Evolutionary conservation across 1,284 basidiomycete genomes (phyloP).

Genomic region (Ceratobasidium theobromae): DNA sequence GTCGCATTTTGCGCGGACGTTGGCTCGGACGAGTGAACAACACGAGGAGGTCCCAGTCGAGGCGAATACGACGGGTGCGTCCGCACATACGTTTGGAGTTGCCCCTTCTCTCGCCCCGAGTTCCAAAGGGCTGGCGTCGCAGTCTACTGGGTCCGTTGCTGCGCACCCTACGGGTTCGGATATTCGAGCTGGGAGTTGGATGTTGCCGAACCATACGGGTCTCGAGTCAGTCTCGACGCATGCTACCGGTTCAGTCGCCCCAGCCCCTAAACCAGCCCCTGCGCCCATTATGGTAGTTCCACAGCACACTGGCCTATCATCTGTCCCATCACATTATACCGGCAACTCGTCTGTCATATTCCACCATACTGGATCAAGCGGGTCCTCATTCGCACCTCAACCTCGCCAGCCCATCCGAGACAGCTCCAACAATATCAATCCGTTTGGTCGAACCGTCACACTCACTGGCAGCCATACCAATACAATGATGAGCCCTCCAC

Average conservation of each 20-base stretch:
- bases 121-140: not conserved
- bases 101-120: not conserved
- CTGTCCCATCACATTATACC: conserved; percentile 16
- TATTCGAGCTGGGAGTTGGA: conserved; percentile 12
- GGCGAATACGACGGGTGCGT: conserved; percentile 6
- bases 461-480: not conserved
- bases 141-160: not conserved
- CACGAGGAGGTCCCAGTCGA: not conserved
- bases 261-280: too few species aligned
- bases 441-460: not conserved
- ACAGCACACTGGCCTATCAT: not conserved
- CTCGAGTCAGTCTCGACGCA: conserved; percentile 9
- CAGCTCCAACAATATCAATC: not conserved
- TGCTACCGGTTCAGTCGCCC: not conserved
- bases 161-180: conserved; percentile 12
- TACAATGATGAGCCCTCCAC: conserved; percentile 16
- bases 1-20: conserved; percentile 26
- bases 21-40: not conserved
- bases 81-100: conserved; percentile 19
- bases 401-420: conserved; percentile 24
- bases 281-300: too few species aligned
- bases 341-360: not conserved
- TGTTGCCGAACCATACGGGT: conserved; percentile 16
- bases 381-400: conserved; percentile 3
- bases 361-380: not conserved